phyloP scores from a whole-genome alignment of 1,284 basidiomycete genomes.

The Dichomitus squalens region DNA sequence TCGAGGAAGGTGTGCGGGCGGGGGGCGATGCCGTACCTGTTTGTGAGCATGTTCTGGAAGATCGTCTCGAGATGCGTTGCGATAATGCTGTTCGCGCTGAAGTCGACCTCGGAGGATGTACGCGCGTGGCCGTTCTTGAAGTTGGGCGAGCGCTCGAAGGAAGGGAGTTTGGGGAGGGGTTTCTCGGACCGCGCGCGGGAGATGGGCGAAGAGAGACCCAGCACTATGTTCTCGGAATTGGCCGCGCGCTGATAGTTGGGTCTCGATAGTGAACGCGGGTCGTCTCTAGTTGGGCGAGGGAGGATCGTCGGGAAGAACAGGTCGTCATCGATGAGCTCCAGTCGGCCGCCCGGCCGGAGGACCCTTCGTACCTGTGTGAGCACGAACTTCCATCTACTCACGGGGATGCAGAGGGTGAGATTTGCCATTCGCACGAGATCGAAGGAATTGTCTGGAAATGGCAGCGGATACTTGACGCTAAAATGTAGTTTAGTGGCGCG shows the following conservation, averaged over 20 bases:
- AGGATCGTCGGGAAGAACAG: slow-evolving; percentile 55
- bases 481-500: slow-evolving; percentile 18
- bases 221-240: slow-evolving; percentile 6
- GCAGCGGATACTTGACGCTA: slow-evolving; percentile 57
- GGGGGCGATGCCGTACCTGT: slow-evolving; percentile 50
- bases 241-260: slow-evolving; percentile 8
- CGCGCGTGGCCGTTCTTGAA: slow-evolving; percentile 7
- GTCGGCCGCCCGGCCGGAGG: slow-evolving; percentile 56
- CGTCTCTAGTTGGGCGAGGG: slow-evolving; percentile 2
- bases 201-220: neutral
- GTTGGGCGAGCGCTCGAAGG: slow-evolving; percentile 1
- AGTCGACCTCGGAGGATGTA: slow-evolving; percentile 18
- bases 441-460: slow-evolving; percentile 62
- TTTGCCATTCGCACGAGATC: slow-evolving; percentile 74
- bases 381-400: slow-evolving; percentile 57
- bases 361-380: slow-evolving; percentile 62
- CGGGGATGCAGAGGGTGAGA: slow-evolving; percentile 59
- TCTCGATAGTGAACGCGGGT: slow-evolving; percentile 1
- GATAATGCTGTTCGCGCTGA: slow-evolving; percentile 40
- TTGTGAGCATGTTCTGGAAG: slow-evolving; percentile 55
- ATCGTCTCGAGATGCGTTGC: slow-evolving; percentile 49
- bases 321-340: slow-evolving; percentile 75
- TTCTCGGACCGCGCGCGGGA: slow-evolving; percentile 7
- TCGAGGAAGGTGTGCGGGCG: slow-evolving; percentile 48
- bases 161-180: neutral